Percentiles rank a stretch among this genome's conserved stretches.
Evolutionary conservation across 441 rosid genomes (phyloP).

Genomic region (Populus hybrid): DNA sequence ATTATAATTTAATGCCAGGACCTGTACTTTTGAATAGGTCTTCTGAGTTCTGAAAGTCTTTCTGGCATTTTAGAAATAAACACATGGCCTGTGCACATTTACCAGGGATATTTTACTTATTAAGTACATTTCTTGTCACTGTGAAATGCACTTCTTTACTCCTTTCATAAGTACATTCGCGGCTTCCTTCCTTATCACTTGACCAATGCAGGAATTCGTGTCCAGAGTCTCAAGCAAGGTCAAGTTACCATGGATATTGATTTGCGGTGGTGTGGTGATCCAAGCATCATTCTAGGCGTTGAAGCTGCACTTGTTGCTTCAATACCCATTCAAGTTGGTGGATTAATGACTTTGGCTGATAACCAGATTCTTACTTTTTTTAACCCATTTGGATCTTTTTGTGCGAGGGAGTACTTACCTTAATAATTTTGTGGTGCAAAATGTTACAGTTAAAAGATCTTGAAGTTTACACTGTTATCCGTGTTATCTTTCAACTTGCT

Average conservation of each 20-base stretch:
- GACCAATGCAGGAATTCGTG: constrained; percentile 73
- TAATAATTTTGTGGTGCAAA: constrained; percentile 22
- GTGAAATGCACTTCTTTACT: neutral
- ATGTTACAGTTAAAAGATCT: constrained; percentile 88
- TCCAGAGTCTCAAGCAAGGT: constrained; percentile 91
- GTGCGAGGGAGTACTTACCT: constrained; percentile 4
- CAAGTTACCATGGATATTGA: constrained; percentile 95
- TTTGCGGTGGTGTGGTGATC: constrained; percentile 98
- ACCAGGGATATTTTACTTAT: neutral
- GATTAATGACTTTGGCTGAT: constrained; percentile 15
- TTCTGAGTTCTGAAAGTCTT: neutral
- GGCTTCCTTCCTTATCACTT: constrained; percentile 5
- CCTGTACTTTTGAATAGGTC: neutral
- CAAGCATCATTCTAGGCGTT: constrained; percentile 84
- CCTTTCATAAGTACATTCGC: neutral
- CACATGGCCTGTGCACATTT: neutral
- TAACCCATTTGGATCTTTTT: neutral
- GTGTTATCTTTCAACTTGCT: constrained; percentile 92
- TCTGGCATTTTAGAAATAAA: neutral
- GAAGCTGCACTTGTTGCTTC: constrained; percentile 93
- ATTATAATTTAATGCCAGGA: neutral
- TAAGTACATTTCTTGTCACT: neutral
- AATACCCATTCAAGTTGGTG: constrained; percentile 86
- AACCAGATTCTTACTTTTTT: constrained; percentile 3
- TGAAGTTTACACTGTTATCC: constrained; percentile 88